Conservation (phyloP, 2,329 filamentous ascomycete species). For the Trichoderma koningii region DNA sequence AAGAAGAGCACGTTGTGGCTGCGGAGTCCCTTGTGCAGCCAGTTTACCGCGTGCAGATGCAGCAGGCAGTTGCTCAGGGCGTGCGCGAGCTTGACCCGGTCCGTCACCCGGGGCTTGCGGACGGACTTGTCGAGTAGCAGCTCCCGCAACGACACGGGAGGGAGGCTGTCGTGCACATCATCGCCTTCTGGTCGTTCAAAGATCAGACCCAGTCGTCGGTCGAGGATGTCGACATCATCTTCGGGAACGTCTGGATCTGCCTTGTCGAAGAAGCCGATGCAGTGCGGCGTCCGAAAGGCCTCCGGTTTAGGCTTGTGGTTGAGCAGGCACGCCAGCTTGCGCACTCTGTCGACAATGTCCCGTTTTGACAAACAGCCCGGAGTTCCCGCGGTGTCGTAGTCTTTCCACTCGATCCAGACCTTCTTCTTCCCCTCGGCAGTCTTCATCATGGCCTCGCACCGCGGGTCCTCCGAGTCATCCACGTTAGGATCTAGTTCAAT, state of each 20-base stretch:
- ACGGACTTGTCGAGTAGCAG: conserved; percentile 44
- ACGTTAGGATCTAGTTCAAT: conserved; percentile 39
- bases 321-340: conserved; percentile 51
- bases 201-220: conserved; percentile 53
- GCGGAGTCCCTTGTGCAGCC: conserved; percentile 61
- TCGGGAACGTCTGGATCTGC: conserved; percentile 38
- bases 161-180: conserved; percentile 39
- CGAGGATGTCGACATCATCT: conserved; percentile 47
- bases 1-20: conserved; percentile 58
- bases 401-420: conserved; percentile 56
- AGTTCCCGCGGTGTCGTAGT: conserved; percentile 45
- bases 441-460: conserved; percentile 46
- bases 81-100: conserved; percentile 53
- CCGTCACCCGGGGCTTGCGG: conserved; percentile 52
- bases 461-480: conserved; percentile 40
- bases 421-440: conserved; percentile 41
- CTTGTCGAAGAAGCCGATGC: conserved; percentile 54
- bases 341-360: conserved; percentile 48
- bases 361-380: conserved; percentile 45
- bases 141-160: conserved; percentile 51
- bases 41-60: conserved; percentile 57
- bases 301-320: conserved; percentile 51
- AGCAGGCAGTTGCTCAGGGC: conserved; percentile 55
- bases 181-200: conserved; percentile 52
- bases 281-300: conserved; percentile 53